Base-by-base conservation (phyloP, 2,329 filamentous ascomycete species). In the Cladosporium sp. region DNA sequence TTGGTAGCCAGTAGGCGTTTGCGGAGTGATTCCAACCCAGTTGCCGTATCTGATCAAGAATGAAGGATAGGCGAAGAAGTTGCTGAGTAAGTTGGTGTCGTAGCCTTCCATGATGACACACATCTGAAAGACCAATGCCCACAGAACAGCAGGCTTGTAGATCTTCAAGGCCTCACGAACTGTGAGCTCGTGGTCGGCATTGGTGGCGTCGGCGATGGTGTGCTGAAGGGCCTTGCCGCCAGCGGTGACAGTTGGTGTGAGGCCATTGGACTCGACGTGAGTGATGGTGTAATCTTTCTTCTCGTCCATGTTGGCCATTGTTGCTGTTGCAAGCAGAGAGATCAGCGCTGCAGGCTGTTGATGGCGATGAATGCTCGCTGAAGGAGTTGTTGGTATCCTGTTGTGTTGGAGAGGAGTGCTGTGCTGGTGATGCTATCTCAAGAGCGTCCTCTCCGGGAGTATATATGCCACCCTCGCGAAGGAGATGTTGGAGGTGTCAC, bases 61-160 rank as follows among this genome's bases (percentile, higher is more conserved):
- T 2, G 65, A 54, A 8, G 66, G 65, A 12, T 65, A 68, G n/a
- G 66, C 73, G 54, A 71, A 72, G 44, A 76, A 67, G 13, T 63
- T 68, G 17, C 64, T 63, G 25, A 76, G 64, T 10, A 76, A 62
- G 12, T 67, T 65, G 4, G 67, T 66, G 51, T 76, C 73, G 65
- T 73, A 75, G 5, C 72, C 74, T 60, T 75, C 73, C 74, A 75
- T 75, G 52, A 75, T 69, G n/a, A 75, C 58, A 3, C 71, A 65
- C 0, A 68, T 66, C 0, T 68, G 71, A 13, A 73, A 57, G 1
- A 73, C 57, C 9, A 73, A 56, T n/a, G 68, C 68, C 68, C 68
- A 73, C 8, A 64, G 61, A 19, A 70, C 66, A 10, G 71, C 71
- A 10, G 51, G 51, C 51, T 54, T 54, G 60, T 78, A 77, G 19